Evolutionary conservation across 768 basidiomycete species (phyloP).

Genomic region (Lentinula raphanica): DNA sequence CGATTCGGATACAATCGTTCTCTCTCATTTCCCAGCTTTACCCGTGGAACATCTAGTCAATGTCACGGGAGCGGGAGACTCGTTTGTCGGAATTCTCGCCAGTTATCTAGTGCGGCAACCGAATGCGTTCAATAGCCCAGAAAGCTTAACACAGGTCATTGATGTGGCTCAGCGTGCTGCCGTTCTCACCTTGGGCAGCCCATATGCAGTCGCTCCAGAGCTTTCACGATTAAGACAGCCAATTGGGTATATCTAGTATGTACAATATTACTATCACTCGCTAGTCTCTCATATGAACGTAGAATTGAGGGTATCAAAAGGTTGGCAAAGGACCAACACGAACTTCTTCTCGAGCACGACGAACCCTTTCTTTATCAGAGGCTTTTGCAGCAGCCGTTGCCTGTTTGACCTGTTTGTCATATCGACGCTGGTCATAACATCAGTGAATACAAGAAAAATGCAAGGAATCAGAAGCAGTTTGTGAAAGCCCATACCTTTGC

Average conservation of each 20-base stretch:
- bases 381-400: slow-evolving; percentile 27
- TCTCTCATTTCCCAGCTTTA: slow-evolving; percentile 71
- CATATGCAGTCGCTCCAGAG: slow-evolving; percentile 59
- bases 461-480: not conserved
- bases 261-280: not conserved
- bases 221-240: slow-evolving; percentile 31
- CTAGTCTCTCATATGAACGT: not conserved
- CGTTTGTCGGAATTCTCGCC: slow-evolving; percentile 80
- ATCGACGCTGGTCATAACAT: slow-evolving; percentile 38
- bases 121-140: slow-evolving; percentile 40
- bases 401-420: slow-evolving; percentile 46
- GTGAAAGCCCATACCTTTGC: slow-evolving; percentile 44
- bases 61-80: slow-evolving; percentile 92
- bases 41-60: slow-evolving; percentile 45
- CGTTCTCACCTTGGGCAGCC: slow-evolving; percentile 50
- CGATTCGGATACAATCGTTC: slow-evolving; percentile 43
- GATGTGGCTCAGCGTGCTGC: slow-evolving; percentile 62
- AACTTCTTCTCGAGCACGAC: slow-evolving; percentile 51
- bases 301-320: not conserved
- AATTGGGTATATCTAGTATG: not conserved
- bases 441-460: not conserved
- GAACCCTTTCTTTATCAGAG: slow-evolving; percentile 42
- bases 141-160: slow-evolving; percentile 39
- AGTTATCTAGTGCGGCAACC: slow-evolving; percentile 51
- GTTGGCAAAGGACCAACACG: slow-evolving; percentile 52